These are phyloP conservation scores for Mycosphaerella sp. DNA, from an alignment of 2,329 filamentous ascomycete genomes.

Conservation along the genomic window DNA sequence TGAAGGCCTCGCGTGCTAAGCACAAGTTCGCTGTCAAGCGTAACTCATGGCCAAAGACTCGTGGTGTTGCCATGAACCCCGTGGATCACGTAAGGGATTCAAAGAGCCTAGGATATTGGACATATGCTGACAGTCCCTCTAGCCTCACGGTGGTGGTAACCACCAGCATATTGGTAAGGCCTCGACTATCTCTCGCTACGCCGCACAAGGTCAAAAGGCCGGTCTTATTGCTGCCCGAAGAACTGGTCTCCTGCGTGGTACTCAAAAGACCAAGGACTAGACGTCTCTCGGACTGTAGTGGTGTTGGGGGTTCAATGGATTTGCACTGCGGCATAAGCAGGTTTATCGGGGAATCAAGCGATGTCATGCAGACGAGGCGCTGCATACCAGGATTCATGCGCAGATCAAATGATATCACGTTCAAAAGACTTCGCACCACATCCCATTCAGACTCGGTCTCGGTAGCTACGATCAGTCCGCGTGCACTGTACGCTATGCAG, in stretches of 20 bases:
- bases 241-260: slow-evolving; percentile 99
- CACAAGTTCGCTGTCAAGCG: slow-evolving; percentile 99
- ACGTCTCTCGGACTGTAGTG: slow-evolving; percentile 27
- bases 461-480: not conserved
- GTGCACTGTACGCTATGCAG: not conserved
- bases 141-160: slow-evolving; percentile 72
- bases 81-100: slow-evolving; percentile 72
- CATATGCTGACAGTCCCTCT: slow-evolving; percentile 27
- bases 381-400: slow-evolving; percentile 22
- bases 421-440: slow-evolving; percentile 13
- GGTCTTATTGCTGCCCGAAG: slow-evolving; percentile 99
- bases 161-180: slow-evolving; percentile 99
- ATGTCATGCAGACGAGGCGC: slow-evolving; percentile 21
- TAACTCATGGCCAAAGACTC: slow-evolving; percentile 99
- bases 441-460: not conserved
- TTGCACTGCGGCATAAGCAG: slow-evolving; percentile 23
- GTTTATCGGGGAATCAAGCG: slow-evolving; percentile 24
- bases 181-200: slow-evolving; percentile 98
- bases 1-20: slow-evolving; percentile 99
- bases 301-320: slow-evolving; percentile 30
- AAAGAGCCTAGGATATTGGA: not conserved
- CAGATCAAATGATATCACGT: slow-evolving; percentile 26
- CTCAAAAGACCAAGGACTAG: slow-evolving; percentile 96
- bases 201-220: slow-evolving; percentile 97
- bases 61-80: slow-evolving; percentile 99